Evolutionary conservation across 78 protist species (phyloP).

Genomic region (Mastigamoeba balamuthi): DNA sequence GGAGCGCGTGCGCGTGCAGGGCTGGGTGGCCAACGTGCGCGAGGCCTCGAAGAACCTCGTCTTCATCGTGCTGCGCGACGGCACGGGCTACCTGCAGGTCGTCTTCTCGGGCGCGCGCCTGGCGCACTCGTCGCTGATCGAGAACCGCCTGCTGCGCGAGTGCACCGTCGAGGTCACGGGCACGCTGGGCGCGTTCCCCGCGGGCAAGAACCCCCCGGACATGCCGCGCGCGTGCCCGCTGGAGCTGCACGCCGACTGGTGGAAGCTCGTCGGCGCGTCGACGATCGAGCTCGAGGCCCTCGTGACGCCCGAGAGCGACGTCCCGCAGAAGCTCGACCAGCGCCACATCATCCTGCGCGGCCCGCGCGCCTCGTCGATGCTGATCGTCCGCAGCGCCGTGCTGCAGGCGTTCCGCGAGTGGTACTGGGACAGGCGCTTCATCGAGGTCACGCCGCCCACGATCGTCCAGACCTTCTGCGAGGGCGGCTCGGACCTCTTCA

Average conservation of each 20-base stretch:
- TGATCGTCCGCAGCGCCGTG: slow-evolving; percentile 38
- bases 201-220: slow-evolving; percentile 61
- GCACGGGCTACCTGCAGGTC: slow-evolving; percentile 82
- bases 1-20: slow-evolving; percentile 53
- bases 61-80: slow-evolving; percentile 88
- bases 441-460: slow-evolving; percentile 91
- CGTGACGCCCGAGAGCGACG: slow-evolving; percentile 60
- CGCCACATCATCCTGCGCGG: slow-evolving; percentile 85
- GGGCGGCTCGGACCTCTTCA: slow-evolving; percentile 65
- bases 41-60: slow-evolving; percentile 35
- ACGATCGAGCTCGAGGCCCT: slow-evolving; percentile 52
- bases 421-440: slow-evolving; percentile 33
- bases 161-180: slow-evolving; percentile 54
- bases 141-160: slow-evolving; percentile 34
- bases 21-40: slow-evolving; percentile 84
- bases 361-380: slow-evolving; percentile 32
- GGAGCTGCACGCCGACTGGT: slow-evolving; percentile 68
- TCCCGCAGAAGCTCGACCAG: slow-evolving; percentile 57
- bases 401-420: slow-evolving; percentile 73
- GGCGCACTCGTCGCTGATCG: slow-evolving; percentile 16
- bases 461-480: slow-evolving; percentile 90
- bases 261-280: slow-evolving; percentile 49
- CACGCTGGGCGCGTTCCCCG: slow-evolving; percentile 33
- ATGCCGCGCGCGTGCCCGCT: slow-evolving; percentile 15
- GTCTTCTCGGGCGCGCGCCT: slow-evolving; percentile 5